These are phyloP conservation scores for Eucalyptus cloeziana DNA, from an alignment of 345 rosid species.

Conservation along the genomic window DNA sequence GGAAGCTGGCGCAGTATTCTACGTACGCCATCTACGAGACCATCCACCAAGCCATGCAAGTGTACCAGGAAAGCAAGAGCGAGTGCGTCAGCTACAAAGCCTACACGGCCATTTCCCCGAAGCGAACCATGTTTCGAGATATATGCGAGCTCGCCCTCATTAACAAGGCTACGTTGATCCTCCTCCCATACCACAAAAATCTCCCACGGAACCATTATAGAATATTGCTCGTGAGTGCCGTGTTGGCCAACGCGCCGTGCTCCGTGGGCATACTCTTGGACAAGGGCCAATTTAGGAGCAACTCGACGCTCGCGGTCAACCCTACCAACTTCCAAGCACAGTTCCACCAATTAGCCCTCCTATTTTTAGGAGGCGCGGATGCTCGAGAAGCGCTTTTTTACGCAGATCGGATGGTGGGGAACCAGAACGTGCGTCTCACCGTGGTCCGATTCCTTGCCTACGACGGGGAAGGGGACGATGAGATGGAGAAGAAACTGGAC, in stretches of 20 bases:
- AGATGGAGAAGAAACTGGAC: constrained; percentile 59
- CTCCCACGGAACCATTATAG: not conserved
- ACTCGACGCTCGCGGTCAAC: not conserved
- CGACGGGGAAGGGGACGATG: constrained; percentile 42
- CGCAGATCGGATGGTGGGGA: constrained; percentile 39
- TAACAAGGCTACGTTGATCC: constrained; percentile 36
- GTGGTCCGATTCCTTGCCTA: constrained; percentile 44
- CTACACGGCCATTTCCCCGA: constrained; percentile 38
- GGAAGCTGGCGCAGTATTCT: not conserved
- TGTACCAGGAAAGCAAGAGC: constrained; percentile 20
- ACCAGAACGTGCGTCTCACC: constrained; percentile 26
- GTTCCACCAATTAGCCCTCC: constrained; percentile 12
- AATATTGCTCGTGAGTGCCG: constrained; percentile 18
- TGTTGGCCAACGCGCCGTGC: constrained; percentile 59
- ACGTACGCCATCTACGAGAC: not conserved
- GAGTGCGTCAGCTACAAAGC: constrained; percentile 18
- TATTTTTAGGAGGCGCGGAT: constrained; percentile 80
- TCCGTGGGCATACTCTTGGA: constrained; percentile 59
- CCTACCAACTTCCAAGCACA: not conserved
- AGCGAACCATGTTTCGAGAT: constrained; percentile 60
- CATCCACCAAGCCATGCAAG: constrained; percentile 23
- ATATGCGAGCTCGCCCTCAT: constrained; percentile 52
- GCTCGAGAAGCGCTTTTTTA: constrained; percentile 54
- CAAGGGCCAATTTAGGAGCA: constrained; percentile 16
- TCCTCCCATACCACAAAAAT: constrained; percentile 44